phyloP scores from a whole-genome alignment of 2,329 filamentous ascomycete genomes.

The Fusarium aywerte region DNA sequence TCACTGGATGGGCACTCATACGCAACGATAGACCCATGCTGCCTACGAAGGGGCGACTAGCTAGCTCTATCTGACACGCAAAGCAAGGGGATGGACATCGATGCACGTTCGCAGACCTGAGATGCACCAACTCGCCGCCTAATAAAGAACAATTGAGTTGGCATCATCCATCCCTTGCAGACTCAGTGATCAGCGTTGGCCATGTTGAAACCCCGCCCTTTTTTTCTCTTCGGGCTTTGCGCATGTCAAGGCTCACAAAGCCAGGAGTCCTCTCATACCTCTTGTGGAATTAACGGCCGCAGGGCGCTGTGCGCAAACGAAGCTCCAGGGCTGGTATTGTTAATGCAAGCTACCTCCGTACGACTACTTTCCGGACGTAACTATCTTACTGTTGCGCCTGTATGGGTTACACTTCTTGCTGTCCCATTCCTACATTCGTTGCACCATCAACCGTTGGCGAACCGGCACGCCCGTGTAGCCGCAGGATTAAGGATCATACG shows the following conservation, averaged over 20 bases:
- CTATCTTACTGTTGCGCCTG: background rate
- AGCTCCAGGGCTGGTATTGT: background rate
- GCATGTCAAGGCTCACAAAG: constrained; percentile 36
- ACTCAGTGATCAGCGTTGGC: constrained; percentile 35
- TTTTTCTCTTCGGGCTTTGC: constrained; percentile 39
- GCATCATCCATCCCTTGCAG: constrained; percentile 40
- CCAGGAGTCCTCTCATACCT: constrained; percentile 39
- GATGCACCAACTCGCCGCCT: constrained; percentile 11
- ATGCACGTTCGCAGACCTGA: background rate
- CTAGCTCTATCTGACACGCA: background rate
- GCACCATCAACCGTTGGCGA: constrained; percentile 43
- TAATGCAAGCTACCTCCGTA: background rate
- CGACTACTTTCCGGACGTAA: constrained; percentile 6
- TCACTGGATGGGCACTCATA: background rate
- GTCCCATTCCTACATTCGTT: background rate
- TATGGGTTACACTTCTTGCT: background rate
- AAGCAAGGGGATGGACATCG: background rate
- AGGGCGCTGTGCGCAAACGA: constrained; percentile 22
- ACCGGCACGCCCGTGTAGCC: constrained; percentile 53
- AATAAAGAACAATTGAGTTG: constrained; percentile 10
- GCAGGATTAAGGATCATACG: constrained; percentile 48
- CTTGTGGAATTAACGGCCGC: constrained; percentile 34
- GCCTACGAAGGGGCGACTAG: constrained; percentile 1
- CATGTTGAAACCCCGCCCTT: constrained; percentile 35
- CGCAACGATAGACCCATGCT: background rate